A percentile compares a stretch with the other conserved stretches of the same genome.
These are phyloP conservation scores for Syzygium syzygioides DNA, from an alignment of 441 rosid species.

Conservation along the genomic window DNA sequence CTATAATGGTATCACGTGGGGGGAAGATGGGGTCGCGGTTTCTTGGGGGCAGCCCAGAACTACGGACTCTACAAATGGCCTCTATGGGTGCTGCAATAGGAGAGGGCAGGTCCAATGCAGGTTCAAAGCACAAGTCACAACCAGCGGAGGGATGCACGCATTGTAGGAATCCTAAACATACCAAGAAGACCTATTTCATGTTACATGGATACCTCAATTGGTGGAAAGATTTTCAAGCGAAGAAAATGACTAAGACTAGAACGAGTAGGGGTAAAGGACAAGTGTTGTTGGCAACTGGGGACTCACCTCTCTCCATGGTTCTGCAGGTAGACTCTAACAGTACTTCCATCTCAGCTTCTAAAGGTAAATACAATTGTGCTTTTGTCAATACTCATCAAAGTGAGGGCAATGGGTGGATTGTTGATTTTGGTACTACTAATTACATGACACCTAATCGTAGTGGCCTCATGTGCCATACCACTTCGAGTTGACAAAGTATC, in stretches of 20 bases:
- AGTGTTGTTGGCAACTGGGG: too few species aligned
- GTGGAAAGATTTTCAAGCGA: not conserved
- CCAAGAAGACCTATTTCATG: not conserved
- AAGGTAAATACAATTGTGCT: not conserved
- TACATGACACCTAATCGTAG: not conserved
- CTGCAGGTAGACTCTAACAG: fast-evolving
- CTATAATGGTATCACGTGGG: not conserved
- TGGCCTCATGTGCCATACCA: not conserved
- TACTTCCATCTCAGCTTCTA: fast-evolving
- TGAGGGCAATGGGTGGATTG: not conserved
- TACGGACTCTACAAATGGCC: not conserved
- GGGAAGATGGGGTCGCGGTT: not conserved
- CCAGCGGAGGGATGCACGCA: not conserved
- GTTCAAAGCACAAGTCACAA: not conserved
- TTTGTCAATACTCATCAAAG: not conserved
- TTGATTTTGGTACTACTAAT: fast-evolving
- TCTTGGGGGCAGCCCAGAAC: not conserved
- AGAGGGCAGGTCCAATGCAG: not conserved
- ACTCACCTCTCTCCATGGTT: not conserved
- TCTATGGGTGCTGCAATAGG: not conserved
- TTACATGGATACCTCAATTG: not conserved
- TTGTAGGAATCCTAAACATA: not conserved
- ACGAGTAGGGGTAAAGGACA: not conserved
- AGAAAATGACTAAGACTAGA: not conserved
- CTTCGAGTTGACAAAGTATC: not conserved